These are phyloP conservation scores for Cinnamomum chago DNA, from an alignment of 164 flowering plant species.

Conservation along the genomic window DNA sequence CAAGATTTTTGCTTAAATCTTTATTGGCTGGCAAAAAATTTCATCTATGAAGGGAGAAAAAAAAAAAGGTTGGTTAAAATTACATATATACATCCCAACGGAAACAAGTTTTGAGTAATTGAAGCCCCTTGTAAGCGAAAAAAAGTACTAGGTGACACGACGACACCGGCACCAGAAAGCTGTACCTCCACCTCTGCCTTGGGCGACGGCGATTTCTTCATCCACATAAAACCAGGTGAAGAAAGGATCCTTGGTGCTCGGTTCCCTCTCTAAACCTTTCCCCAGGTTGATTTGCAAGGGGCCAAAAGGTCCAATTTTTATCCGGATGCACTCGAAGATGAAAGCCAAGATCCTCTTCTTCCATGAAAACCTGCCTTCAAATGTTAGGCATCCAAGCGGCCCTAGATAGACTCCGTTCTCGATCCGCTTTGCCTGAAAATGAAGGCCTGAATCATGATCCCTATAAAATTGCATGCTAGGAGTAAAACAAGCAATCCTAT, in stretches of 20 bases:
- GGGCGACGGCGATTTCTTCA: conserved; percentile 91
- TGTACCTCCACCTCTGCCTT: conserved; percentile 88
- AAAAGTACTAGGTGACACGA: conserved; percentile 1
- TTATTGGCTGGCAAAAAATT: too few species aligned
- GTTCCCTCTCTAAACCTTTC: conserved; percentile 60
- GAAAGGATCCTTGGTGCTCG: conserved; percentile 80
- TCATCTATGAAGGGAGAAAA: too few species aligned
- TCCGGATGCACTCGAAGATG: conserved; percentile 64
- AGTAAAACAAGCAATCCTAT: too few species aligned
- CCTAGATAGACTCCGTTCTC: conserved; percentile 94
- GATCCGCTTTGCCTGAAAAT: conserved; percentile 65
- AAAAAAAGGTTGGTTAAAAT: too few species aligned
- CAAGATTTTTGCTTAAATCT: too few species aligned
- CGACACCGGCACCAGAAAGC: conserved; percentile 97
- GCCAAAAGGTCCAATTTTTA: conserved; percentile 74
- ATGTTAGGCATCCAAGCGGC: conserved; percentile 67
- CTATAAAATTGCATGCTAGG: too few species aligned
- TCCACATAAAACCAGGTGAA: conserved; percentile 92
- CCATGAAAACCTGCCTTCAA: conserved; percentile 91
- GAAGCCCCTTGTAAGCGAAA: background rate
- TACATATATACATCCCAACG: too few species aligned
- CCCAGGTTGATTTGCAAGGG: conserved; percentile 72
- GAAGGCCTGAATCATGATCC: background rate
- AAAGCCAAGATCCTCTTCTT: conserved; percentile 77
- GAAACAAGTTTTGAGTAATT: too few species aligned